A percentile compares a stretch with the other conserved stretches of the same genome.
Evolutionary conservation across 192 early-diverging fungal species (phyloP).

Genomic region (Umbelopsis isabellina): DNA sequence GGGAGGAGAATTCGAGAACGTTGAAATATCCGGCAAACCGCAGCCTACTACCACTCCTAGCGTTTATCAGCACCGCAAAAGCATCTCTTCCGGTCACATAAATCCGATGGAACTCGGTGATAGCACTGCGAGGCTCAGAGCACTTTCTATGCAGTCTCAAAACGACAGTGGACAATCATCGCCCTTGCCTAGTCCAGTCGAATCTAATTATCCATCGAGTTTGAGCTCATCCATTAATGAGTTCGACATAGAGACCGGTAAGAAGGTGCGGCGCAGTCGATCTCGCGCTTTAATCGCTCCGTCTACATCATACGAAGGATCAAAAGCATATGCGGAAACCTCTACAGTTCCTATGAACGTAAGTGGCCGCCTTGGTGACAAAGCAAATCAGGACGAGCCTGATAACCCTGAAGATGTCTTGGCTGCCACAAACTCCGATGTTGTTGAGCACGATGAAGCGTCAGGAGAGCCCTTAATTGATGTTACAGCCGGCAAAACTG

Average conservation of each 20-base stretch:
- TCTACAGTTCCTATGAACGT: conserved; percentile 49
- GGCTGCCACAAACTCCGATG: conserved; percentile 1
- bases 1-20: background rate
- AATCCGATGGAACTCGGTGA: background rate
- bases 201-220: conserved; percentile 11
- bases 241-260: conserved; percentile 14
- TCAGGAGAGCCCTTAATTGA: background rate
- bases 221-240: background rate
- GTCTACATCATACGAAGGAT: conserved; percentile 26
- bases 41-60: background rate
- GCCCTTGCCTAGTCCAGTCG: background rate
- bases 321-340: conserved; percentile 51
- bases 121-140: background rate
- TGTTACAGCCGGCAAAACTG: background rate
- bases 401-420: conserved; percentile 9
- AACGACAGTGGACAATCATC: background rate
- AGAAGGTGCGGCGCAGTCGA: conserved; percentile 4
- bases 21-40: background rate
- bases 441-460: background rate
- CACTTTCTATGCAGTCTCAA: background rate
- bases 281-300: conserved; percentile 12
- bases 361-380: conserved; percentile 23
- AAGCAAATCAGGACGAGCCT: conserved; percentile 12
- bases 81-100: background rate
- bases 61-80: background rate